Evolutionary conservation across 2,329 filamentous ascomycete species (phyloP), one percentile per base, ranked within the genome.

Genomic region (Pyrenophora graminea): DNA sequence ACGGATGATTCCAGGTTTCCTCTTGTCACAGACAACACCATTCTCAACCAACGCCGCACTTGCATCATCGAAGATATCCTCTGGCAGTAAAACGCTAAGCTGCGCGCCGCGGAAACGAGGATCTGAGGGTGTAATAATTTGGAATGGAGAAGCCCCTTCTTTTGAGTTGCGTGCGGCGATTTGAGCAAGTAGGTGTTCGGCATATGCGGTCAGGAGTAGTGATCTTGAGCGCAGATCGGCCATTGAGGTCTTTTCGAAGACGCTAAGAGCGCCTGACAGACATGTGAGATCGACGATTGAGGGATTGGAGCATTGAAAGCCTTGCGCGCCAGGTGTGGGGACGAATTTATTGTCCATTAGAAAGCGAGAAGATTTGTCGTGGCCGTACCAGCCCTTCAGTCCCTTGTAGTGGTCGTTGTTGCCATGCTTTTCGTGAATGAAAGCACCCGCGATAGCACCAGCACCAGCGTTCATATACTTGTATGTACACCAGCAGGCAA

Each of bases 391-490:
- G 15, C 91, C 91, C 27, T 84, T 80, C 1, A 96, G 77, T 2
- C 91, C 82, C 6, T 83, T 85, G 21, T 80, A 80, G 64, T 85
- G 90, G 4, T 58, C 61, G 33, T 89, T 85, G 34, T 74, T 70
- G 39, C 87, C 85, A 69, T 94, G 88, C 45, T 79, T 80, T 66
- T 88, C 83, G 72, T 96, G 90, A 5, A 96, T 86, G 62, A 91
- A 96, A 1, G 87, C 79, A 0, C 87, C 90, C 1, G 84, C 90
- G 56, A 94, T 93, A 9, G 86, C 81, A 4, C 91, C 91, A 0
- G 91, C 90, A 0, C 91, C 91, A 9, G 86, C 85, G 68, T 95
- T 96, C 70, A 96, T 82, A 76, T 96, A 96, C 77, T 96, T 96
- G 80, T 96, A 96, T 3, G 86, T 92, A 74, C 91, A 96, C 91